These are phyloP conservation scores for Phialophora verrucosa DNA, from an alignment of 2,329 filamentous ascomycete genomes.

Conservation along the genomic window DNA sequence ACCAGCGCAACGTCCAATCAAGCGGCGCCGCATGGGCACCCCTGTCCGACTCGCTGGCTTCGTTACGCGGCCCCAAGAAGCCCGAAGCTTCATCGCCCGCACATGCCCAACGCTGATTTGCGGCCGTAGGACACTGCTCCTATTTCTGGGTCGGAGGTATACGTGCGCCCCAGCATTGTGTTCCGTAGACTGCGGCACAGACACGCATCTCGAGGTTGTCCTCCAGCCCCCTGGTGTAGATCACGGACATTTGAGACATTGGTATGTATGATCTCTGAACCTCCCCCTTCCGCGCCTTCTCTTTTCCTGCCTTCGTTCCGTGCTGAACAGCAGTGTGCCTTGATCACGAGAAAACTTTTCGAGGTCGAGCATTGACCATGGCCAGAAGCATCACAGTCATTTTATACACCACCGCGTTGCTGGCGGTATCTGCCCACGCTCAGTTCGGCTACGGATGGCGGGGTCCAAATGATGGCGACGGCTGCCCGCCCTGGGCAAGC, in stretches of 20 bases:
- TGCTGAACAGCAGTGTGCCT: not conserved
- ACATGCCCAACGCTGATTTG: conserved; percentile 2
- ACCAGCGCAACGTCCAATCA: conserved; percentile 1
- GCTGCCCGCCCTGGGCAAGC: conserved; percentile 17
- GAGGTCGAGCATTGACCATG: conserved; percentile 4
- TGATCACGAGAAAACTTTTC: not conserved
- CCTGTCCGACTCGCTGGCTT: not conserved
- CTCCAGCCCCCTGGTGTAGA: conserved; percentile 6
- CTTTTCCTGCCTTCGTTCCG: not conserved
- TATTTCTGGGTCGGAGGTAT: conserved; percentile 6
- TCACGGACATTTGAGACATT: not conserved
- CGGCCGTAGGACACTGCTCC: not conserved
- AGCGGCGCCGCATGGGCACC: not conserved
- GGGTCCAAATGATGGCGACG: conserved; percentile 10
- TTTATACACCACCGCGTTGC: conserved; percentile 20
- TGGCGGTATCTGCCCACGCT: conserved; percentile 20
- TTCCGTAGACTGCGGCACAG: conserved; percentile 6
- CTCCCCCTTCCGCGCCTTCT: not conserved
- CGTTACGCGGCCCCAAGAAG: conserved; percentile 7
- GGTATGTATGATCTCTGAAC: not conserved
- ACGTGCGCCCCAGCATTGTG: not conserved
- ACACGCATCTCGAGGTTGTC: not conserved
- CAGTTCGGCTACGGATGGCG: conserved; percentile 18
- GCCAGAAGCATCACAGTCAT: conserved; percentile 5
- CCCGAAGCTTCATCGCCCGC: conserved; percentile 6